Conservation (phyloP, 176 grass and related monocot genomes). For the Pharus latifolius region DNA sequence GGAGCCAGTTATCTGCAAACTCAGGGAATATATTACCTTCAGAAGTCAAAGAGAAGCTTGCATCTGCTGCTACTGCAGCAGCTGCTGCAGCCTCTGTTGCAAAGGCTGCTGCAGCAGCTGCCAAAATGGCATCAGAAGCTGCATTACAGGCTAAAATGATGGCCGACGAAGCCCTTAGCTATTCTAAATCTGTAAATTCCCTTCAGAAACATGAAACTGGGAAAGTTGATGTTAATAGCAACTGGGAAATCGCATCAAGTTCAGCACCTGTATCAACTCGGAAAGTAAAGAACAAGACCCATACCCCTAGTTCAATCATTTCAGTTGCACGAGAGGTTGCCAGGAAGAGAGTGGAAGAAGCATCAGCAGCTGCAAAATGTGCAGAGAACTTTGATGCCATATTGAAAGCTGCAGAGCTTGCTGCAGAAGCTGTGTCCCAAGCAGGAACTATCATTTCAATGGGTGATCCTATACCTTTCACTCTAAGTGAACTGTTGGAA, state of each 20-base stretch:
- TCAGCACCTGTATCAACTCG: conserved; percentile 24
- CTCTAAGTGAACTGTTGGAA: conserved; percentile 73
- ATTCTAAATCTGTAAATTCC: conserved; percentile 15
- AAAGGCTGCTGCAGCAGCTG: conserved; percentile 80
- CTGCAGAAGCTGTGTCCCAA: conserved; percentile 77
- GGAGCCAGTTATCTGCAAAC: conserved; percentile 50
- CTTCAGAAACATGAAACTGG: conserved; percentile 9
- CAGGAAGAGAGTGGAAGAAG: conserved; percentile 82
- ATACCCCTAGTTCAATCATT: conserved; percentile 47
- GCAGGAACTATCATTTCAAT: conserved; percentile 72
- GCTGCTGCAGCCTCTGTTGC: conserved; percentile 84
- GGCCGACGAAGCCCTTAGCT: conserved; percentile 63
- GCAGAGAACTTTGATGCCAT: conserved; percentile 93
- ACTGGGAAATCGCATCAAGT: background rate
- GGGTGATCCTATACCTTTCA: conserved; percentile 89
- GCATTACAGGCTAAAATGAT: conserved; percentile 87
- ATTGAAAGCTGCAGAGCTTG: conserved; percentile 90
- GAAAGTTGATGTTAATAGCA: conserved; percentile 21
- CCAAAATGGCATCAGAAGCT: conserved; percentile 85
- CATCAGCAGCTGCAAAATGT: conserved; percentile 81
- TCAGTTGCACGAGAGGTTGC: conserved; percentile 74
- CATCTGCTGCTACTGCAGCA: conserved; percentile 73
- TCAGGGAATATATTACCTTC: conserved; percentile 37
- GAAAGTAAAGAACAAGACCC: conserved; percentile 40
- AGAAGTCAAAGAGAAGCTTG: conserved; percentile 76